phyloP scores from a whole-genome alignment of 2,329 filamentous ascomycete genomes.

The Lithohypha guttulata region DNA sequence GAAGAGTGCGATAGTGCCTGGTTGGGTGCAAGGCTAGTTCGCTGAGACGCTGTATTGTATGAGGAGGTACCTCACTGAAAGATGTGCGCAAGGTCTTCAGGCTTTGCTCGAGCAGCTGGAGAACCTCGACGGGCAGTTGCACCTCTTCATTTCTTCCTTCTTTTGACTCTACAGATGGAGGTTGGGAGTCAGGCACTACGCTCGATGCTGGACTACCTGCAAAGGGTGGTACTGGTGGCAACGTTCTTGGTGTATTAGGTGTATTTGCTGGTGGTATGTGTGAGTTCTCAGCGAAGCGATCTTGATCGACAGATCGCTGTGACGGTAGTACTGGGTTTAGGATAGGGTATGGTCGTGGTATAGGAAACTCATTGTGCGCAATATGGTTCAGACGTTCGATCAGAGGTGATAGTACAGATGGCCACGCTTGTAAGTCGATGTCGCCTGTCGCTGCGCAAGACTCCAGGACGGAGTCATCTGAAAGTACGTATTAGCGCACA shows the following conservation, averaged over 20 bases:
- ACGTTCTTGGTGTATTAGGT: conserved; percentile 22
- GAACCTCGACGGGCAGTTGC: conserved; percentile 52
- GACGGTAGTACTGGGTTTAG: conserved; percentile 31
- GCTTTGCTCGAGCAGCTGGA: conserved; percentile 52
- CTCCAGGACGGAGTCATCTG: conserved; percentile 45
- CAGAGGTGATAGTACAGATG: conserved; percentile 52
- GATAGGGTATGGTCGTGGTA: conserved; percentile 45
- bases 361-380: conserved; percentile 62
- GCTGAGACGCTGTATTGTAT: conserved; percentile 83
- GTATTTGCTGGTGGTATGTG: conserved; percentile 28
- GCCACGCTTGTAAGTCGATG: conserved; percentile 56
- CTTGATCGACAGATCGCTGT: conserved; percentile 12
- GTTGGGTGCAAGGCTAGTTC: conserved; percentile 72
- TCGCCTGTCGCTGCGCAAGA: conserved; percentile 47
- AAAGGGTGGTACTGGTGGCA: conserved; percentile 31
- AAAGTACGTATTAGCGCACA: too few relatives aligned
- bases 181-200: conserved; percentile 34
- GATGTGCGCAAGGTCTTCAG: conserved; percentile 47
- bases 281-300: conserved; percentile 13
- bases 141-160: conserved; percentile 15
- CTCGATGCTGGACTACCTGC: conserved; percentile 29
- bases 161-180: conserved; percentile 34
- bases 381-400: conserved; percentile 67
- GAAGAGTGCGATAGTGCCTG: conserved; percentile 68
- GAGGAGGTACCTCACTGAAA: conserved; percentile 68